phyloP scores from a whole-genome alignment of 2,329 filamentous ascomycete species.

The Aspergillus nomiae region DNA sequence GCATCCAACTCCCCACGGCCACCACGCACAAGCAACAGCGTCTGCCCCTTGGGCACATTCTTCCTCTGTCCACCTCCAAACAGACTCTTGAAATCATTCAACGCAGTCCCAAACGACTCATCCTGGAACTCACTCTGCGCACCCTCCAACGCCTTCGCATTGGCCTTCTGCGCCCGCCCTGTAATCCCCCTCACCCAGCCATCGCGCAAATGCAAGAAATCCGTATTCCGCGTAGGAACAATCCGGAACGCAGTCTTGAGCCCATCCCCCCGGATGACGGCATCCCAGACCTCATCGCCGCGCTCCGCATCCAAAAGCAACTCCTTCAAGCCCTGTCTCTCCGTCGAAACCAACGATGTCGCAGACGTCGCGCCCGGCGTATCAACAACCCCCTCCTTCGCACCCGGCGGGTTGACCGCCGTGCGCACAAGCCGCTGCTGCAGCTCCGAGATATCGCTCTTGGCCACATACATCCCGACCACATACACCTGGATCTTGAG shows the following conservation, averaged over 20 bases:
- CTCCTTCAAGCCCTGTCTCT: conserved; percentile 72
- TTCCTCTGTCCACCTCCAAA: conserved; percentile 70
- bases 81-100: conserved; percentile 77
- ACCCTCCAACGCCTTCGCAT: conserved; percentile 48
- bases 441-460: conserved; percentile 75
- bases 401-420: conserved; percentile 50
- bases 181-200: conserved; percentile 87
- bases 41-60: conserved; percentile 76
- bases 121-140: conserved; percentile 58
- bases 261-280: conserved; percentile 65
- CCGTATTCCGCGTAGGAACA: conserved; percentile 87
- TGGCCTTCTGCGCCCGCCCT: conserved; percentile 64
- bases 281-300: conserved; percentile 74
- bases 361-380: conserved; percentile 64
- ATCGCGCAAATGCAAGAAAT: conserved; percentile 89
- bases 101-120: conserved; percentile 72
- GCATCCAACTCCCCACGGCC: conserved; percentile 66
- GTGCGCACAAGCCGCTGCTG: conserved; percentile 75
- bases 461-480: conserved; percentile 87
- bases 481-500: conserved; percentile 91
- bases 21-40: conserved; percentile 73
- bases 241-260: conserved; percentile 81
- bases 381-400: conserved; percentile 21
- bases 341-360: conserved; percentile 77
- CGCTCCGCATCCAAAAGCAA: conserved; percentile 69